These are phyloP conservation scores for Xylariomycetidae sp. DNA, from an alignment of 2,329 filamentous ascomycete genomes.

Conservation along the genomic window DNA sequence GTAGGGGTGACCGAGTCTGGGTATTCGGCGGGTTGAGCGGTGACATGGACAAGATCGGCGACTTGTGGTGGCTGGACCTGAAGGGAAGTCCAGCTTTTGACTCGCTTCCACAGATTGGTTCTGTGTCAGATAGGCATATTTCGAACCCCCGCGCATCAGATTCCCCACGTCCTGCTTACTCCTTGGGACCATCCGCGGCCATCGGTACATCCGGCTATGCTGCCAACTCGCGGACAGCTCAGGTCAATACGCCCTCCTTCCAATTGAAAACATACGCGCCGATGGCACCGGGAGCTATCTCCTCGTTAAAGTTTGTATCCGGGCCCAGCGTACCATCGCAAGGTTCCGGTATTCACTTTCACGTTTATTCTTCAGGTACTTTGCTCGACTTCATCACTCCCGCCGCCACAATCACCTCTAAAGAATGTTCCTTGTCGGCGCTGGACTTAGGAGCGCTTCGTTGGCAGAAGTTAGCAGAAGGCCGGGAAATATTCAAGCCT, in stretches of 20 bases:
- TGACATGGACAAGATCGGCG: conserved; percentile 94
- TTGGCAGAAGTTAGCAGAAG: conserved; percentile 94
- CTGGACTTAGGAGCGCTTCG: conserved; percentile 81
- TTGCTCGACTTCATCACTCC: conserved; percentile 93
- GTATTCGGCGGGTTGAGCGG: conserved; percentile 92
- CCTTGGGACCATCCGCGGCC: conserved; percentile 43
- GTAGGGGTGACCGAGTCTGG: conserved; percentile 76
- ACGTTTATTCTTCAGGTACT: conserved; percentile 88
- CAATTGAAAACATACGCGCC: conserved; percentile 71
- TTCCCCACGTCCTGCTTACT: conserved; percentile 50
- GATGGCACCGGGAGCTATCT: conserved; percentile 82
- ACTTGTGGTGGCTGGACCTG: conserved; percentile 96
- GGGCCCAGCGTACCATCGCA: conserved; percentile 84
- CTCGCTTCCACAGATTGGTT: conserved; percentile 55
- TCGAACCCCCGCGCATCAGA: conserved; percentile 36
- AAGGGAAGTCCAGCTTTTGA: conserved; percentile 86
- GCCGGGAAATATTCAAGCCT: conserved; percentile 84
- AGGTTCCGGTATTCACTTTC: conserved; percentile 88
- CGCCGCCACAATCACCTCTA: conserved; percentile 76
- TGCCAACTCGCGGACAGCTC: conserved; percentile 62
- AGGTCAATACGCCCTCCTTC: conserved; percentile 62
- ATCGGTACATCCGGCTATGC: conserved; percentile 61
- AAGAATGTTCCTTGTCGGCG: conserved; percentile 86
- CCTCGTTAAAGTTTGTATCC: conserved; percentile 82
- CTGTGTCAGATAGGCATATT: conserved; percentile 41